Evolutionary conservation across 108 stramenopile genomes (phyloP).

Genomic region (Pseudonitzschia multiseries): DNA sequence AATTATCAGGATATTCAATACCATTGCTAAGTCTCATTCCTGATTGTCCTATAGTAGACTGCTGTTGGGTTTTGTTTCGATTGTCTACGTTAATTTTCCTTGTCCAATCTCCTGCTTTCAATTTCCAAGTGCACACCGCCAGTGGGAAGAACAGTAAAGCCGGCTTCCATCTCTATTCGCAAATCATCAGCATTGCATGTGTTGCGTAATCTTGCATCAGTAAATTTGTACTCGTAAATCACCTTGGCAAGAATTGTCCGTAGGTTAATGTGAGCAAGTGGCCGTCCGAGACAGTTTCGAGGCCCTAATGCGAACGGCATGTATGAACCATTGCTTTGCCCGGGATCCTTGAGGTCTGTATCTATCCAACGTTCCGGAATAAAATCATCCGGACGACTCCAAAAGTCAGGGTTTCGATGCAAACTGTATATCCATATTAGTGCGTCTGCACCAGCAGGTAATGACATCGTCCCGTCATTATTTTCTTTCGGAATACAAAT

Average conservation of each 20-base stretch:
- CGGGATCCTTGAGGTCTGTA: conserved; percentile 41
- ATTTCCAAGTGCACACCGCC: conserved; percentile 63
- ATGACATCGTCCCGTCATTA: conserved; percentile 23
- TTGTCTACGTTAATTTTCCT: background rate
- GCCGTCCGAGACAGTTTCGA: conserved; percentile 90
- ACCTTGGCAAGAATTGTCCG: conserved; percentile 78
- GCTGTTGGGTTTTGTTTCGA: background rate
- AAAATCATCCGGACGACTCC: conserved; percentile 84
- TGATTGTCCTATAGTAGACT: background rate
- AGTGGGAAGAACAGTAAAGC: conserved; percentile 91
- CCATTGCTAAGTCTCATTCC: too few species aligned
- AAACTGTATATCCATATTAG: conserved; percentile 94
- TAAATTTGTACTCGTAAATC: conserved; percentile 52
- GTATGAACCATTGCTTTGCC: conserved; percentile 76
- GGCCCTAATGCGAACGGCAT: conserved; percentile 92
- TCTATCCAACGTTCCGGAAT: conserved; percentile 85
- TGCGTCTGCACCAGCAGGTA: conserved; percentile 77
- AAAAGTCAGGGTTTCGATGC: conserved; percentile 84
- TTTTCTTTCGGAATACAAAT: conserved; percentile 37
- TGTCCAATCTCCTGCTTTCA: background rate
- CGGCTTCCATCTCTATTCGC: conserved; percentile 93
- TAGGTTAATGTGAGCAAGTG: conserved; percentile 85
- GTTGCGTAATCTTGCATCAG: conserved; percentile 43
- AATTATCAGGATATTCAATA: too few species aligned
- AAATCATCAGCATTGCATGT: conserved; percentile 21